phyloP scores from a whole-genome alignment of 352 stramenopile genomes.

The Pythium scleroteichum region DNA sequence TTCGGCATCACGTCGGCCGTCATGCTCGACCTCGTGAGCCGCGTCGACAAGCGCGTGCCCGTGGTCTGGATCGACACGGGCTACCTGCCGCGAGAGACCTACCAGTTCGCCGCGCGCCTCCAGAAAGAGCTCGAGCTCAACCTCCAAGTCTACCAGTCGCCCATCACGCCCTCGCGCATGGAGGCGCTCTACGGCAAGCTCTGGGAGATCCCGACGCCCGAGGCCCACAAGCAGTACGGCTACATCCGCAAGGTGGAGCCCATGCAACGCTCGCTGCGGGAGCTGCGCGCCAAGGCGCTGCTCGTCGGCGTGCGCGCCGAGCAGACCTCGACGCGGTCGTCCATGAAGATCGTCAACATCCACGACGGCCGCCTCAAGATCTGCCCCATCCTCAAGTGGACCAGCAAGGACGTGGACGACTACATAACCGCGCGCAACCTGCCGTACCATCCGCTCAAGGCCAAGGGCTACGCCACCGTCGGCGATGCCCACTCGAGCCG shows the following conservation, averaged over 20 bases:
- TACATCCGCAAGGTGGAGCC: constrained; percentile 87
- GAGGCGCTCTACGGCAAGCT: constrained; percentile 87
- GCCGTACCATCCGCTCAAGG: constrained; percentile 85
- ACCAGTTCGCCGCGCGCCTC: constrained; percentile 74
- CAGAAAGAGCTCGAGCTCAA: constrained; percentile 67
- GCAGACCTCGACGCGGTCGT: constrained; percentile 71
- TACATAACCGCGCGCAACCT: constrained; percentile 73
- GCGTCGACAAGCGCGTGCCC: constrained; percentile 52
- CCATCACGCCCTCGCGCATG: constrained; percentile 76
- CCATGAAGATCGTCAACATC: constrained; percentile 75
- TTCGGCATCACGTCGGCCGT: constrained; percentile 88
- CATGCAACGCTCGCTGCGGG: constrained; percentile 70
- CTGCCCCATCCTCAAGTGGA: constrained; percentile 84
- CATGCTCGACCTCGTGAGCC: constrained; percentile 77
- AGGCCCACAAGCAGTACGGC: constrained; percentile 80
- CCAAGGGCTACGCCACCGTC: constrained; percentile 78
- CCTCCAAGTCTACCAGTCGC: constrained; percentile 76
- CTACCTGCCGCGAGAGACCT: constrained; percentile 83
- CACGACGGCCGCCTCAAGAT: constrained; percentile 86
- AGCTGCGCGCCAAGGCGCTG: constrained; percentile 61
- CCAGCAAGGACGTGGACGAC: constrained; percentile 67
- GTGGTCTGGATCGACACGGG: constrained; percentile 87
- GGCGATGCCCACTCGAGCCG: constrained; percentile 84
- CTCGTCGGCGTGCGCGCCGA: constrained; percentile 80
- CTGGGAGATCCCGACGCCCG: constrained; percentile 64